Percentiles rank a stretch among this genome's conserved stretches.
Evolutionary conservation across 169 alveolate genomes (phyloP).

Genomic region (Eimeria tenella): DNA sequence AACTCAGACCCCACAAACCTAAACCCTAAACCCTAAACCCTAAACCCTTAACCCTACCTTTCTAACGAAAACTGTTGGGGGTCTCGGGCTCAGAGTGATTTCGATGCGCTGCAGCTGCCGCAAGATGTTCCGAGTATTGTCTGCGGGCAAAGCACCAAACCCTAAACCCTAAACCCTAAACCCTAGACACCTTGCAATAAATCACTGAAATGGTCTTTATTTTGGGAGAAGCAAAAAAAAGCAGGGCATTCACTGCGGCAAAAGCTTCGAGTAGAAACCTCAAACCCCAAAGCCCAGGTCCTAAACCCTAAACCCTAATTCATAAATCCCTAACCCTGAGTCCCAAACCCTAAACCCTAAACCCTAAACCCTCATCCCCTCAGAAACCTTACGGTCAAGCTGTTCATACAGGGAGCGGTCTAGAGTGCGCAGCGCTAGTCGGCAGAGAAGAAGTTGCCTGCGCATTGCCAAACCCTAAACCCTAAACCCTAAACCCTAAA

Average conservation of each 20-base stretch:
- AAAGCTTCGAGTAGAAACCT: no score
- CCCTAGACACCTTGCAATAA: not conserved
- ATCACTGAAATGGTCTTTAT: no score
- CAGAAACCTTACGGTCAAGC: not conserved
- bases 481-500: not conserved
- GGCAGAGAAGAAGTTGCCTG: constrained; percentile 51
- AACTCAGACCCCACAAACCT: no score
- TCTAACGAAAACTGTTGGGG: constrained; percentile 57
- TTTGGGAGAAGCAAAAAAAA: no score
- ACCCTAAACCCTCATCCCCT: not conserved
- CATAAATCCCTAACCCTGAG: not conserved
- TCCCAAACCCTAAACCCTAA: constrained; percentile 5
- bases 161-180: not conserved
- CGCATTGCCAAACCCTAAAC: not conserved
- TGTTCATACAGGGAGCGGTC: not conserved
- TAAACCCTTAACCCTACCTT: not conserved
- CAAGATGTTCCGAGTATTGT: not conserved
- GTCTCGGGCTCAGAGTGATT: constrained; percentile 22
- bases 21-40: not conserved
- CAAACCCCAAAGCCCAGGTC: not conserved
- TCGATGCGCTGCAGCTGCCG: constrained; percentile 65
- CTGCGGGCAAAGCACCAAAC: not conserved
- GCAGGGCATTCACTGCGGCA: no score
- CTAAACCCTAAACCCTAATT: constrained; percentile 6
- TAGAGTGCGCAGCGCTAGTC: constrained; percentile 28